Percentiles rank a stretch among this genome's conserved stretches.
phyloP scores from a whole-genome alignment of 495 filamentous ascomycete species.

The Tuber calosporum region DNA sequence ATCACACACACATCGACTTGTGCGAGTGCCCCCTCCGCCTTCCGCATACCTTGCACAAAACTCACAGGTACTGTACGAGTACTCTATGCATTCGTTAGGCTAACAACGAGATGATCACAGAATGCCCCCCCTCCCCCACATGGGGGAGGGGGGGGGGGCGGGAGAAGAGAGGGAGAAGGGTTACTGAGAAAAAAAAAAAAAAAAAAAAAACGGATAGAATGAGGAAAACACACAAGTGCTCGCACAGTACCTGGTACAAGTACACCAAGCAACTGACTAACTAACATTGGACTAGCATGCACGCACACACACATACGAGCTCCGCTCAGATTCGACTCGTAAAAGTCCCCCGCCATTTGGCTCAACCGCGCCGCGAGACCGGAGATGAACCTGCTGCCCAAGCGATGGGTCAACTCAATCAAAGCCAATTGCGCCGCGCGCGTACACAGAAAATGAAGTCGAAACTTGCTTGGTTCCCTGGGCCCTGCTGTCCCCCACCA shows the following conservation, averaged over 20 bases:
- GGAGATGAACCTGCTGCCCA: conserved; percentile 36
- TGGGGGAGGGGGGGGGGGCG: background rate
- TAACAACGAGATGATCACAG: background rate
- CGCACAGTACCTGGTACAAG: too few species aligned
- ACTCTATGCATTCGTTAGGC: background rate
- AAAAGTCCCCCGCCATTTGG: conserved; percentile 19
- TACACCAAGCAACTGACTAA: background rate
- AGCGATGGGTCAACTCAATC: conserved; percentile 13
- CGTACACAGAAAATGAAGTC: conserved; percentile 34
- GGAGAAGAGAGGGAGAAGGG: background rate
- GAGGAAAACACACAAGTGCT: conserved; percentile 10
- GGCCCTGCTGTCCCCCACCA: conserved; percentile 26
- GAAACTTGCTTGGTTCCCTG: conserved; percentile 34
- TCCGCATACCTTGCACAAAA: background rate
- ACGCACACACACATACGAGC: background rate
- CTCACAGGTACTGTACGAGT: background rate
- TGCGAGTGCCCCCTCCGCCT: conserved; percentile 20
- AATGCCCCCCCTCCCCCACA: background rate
- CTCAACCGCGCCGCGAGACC: conserved; percentile 35
- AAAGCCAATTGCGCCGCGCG: conserved; percentile 32
- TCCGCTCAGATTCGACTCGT: conserved; percentile 1
- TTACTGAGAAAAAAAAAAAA: background rate
- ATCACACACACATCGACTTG: conserved; percentile 23
- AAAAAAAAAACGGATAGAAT: background rate
- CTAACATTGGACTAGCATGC: background rate